Conservation (phyloP, 2,329 filamentous ascomycete species). For the Penicillium sp. region DNA sequence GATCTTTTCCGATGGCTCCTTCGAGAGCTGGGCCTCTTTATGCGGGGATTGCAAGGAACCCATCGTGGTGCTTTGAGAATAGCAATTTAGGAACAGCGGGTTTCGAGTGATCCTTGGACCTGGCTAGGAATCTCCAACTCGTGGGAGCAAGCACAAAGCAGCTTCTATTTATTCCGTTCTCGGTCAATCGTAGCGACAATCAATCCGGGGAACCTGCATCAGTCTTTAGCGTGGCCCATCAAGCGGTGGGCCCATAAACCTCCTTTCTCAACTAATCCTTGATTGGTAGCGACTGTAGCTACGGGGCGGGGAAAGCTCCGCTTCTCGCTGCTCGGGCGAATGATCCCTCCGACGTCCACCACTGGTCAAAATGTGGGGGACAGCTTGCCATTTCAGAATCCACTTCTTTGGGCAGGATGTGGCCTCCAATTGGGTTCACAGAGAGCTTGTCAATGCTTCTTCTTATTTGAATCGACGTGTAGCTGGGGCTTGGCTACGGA, state of each 20-base stretch:
- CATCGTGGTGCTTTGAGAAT: neutral
- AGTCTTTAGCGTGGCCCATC: neutral
- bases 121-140: neutral
- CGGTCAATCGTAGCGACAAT: neutral
- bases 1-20: constrained; percentile 4
- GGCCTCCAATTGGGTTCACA: too few relatives aligned
- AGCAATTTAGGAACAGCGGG: neutral
- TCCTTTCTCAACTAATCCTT: too few relatives aligned
- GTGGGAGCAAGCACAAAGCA: neutral
- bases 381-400: neutral
- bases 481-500: too few relatives aligned
- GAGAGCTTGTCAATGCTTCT: too few relatives aligned
- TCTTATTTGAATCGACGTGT: too few relatives aligned
- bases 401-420: neutral
- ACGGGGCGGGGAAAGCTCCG: constrained; percentile 6
- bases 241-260: too few relatives aligned
- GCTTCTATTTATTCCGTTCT: constrained; percentile 5
- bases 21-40: neutral
- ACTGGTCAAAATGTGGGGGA: neutral
- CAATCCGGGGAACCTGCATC: neutral
- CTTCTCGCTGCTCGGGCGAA: constrained; percentile 8
- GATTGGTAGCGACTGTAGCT: too few relatives aligned
- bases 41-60: neutral
- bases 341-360: neutral
- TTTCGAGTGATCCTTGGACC: neutral